Evolutionary conservation across 352 stramenopile genomes (phyloP), one percentile per base, ranked within the genome.

Genomic region (Pythium coloratum): DNA sequence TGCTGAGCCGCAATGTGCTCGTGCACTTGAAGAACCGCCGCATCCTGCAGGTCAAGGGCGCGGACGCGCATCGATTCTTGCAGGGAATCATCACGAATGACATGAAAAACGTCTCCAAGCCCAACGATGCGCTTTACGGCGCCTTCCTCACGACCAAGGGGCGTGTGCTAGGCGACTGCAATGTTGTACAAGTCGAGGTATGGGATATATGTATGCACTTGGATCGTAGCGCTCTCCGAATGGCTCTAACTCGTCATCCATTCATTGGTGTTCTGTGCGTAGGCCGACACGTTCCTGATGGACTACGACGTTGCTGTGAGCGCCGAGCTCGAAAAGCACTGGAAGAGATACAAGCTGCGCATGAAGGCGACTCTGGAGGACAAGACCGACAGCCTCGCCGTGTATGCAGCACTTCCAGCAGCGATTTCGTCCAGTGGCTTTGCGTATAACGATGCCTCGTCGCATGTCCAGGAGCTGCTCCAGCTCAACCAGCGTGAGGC

Each of bases 331-430:
- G 68, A 76, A 56, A 95, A 96, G 71, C 86, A 95, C 75, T 93
- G 85, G 82, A 94, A 92, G 73, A 80, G 87, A 55, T 96, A 96
- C 78, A 96, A 95, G 58, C 57, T 96, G 69, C 86, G 88, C 30
- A 91, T 94, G 80, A 95, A 94, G 59, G 57, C 90, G 26, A 82
- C 71, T 55, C 76, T 95, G 33, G 78, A 92, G 60, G 84, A 92
- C 67, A 84, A 79, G 67, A 89, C 72, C 34, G 77, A 91, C 32
- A 67, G 67, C 5, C 71, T 89, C 8, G 55, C 57, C n/a, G 55
- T 81, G 36, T 86, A 84, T 47, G 68, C 76, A 12, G 80, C 84
- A 24, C 62, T 96, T 5, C 78, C 85, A 6, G 76, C 84, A 0
- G 36, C 67, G 0, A 72, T 94, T 28, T 63, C 76, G 4, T 58